Evolutionary conservation across 129 eudicot species (phyloP).

Genomic region (Oenanthe sinensis): DNA sequence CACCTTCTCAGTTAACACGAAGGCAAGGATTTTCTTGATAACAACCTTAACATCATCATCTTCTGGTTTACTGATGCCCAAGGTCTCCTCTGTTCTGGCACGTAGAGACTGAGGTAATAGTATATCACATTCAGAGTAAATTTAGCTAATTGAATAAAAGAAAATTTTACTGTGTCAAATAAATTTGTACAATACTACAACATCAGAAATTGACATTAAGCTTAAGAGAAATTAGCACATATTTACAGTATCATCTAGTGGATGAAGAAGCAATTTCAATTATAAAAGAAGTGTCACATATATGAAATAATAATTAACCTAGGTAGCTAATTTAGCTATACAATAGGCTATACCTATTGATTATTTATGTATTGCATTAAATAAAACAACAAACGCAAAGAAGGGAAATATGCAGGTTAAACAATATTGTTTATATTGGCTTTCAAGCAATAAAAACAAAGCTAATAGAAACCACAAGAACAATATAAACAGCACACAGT

Average conservation of each 20-base stretch:
- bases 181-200: background rate
- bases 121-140: constrained; percentile 20
- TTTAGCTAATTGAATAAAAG: constrained; percentile 8
- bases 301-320: background rate
- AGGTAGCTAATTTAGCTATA: background rate
- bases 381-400: background rate
- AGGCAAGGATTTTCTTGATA: constrained; percentile 61
- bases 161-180: background rate
- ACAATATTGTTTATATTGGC: background rate
- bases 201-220: background rate
- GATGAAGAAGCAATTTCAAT: background rate
- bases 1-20: constrained; percentile 80
- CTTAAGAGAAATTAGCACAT: background rate
- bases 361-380: background rate
- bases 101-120: constrained; percentile 60
- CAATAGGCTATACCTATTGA: background rate
- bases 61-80: constrained; percentile 36
- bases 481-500: background rate
- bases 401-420: background rate
- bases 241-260: background rate
- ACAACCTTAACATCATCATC: constrained; percentile 39
- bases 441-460: background rate
- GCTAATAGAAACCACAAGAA: background rate
- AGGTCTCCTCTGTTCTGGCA: constrained; percentile 65
- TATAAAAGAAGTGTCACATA: background rate